Evolutionary conservation across 2,329 filamentous ascomycete species (phyloP).

Genomic region (Plenodomus lindquistii): DNA sequence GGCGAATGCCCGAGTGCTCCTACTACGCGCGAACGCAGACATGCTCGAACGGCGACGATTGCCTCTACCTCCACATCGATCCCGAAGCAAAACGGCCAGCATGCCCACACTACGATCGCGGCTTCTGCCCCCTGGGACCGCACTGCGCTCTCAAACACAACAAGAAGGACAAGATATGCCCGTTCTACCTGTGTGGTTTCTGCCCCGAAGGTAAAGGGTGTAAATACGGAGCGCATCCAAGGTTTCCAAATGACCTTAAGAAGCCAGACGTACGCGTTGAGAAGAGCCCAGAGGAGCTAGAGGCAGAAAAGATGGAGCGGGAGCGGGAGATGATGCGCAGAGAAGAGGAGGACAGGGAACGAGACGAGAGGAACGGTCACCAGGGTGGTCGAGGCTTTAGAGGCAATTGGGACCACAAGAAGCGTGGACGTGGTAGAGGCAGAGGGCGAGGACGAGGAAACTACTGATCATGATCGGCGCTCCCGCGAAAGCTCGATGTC

Average conservation of each 20-base stretch:
- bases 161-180: conserved; percentile 72
- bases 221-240: conserved; percentile 78
- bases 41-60: conserved; percentile 96
- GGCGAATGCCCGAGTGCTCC: conserved; percentile 98
- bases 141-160: conserved; percentile 88
- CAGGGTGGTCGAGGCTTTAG: conserved; percentile 34
- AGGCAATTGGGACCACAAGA: conserved; percentile 42
- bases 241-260: conserved; percentile 72
- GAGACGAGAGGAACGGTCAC: conserved; percentile 40
- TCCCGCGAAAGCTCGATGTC: no score
- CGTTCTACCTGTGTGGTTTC: conserved; percentile 89
- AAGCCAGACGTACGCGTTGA: conserved; percentile 65
- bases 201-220: conserved; percentile 83
- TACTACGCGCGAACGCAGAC: conserved; percentile 93
- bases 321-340: conserved; percentile 51
- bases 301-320: conserved; percentile 58
- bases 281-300: conserved; percentile 72
- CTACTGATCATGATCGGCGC: no score
- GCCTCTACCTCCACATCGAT: conserved; percentile 88
- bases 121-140: conserved; percentile 91
- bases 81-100: conserved; percentile 67
- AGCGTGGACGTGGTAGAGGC: conserved; percentile 31
- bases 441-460: conserved; percentile 29
- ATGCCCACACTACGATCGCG: conserved; percentile 85
- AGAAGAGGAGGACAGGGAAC: conserved; percentile 47